phyloP scores from a whole-genome alignment of 306 rosid genomes.

The Vigna radiata region DNA sequence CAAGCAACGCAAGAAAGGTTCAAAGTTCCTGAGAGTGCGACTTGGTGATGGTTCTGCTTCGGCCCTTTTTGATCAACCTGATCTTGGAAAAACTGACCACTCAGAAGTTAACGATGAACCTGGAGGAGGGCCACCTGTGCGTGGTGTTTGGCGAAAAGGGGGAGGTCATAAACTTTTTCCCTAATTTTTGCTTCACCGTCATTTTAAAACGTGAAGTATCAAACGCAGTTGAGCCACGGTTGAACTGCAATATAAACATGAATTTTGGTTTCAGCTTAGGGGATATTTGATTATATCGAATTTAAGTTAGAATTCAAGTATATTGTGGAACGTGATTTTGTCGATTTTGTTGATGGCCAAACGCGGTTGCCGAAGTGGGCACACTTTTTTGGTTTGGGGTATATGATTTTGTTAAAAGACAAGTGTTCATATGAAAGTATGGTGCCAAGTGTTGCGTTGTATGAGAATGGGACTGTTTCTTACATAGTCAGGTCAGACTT shows the following conservation, averaged over 20 bases:
- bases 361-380: constrained; percentile 37
- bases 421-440: constrained; percentile 35
- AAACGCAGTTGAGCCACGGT: constrained; percentile 28
- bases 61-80: constrained; percentile 59
- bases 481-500: background rate
- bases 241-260: constrained; percentile 16
- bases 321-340: constrained; percentile 40
- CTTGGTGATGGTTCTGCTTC: constrained; percentile 81
- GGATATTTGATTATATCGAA: constrained; percentile 26
- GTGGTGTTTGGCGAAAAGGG: constrained; percentile 87
- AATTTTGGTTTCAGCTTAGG: constrained; percentile 34
- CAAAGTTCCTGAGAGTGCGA: constrained; percentile 78
- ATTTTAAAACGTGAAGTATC: constrained; percentile 34
- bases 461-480: constrained; percentile 12
- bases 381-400: constrained; percentile 39
- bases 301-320: constrained; percentile 43
- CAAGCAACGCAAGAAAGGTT: constrained; percentile 82
- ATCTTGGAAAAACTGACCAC: constrained; percentile 42
- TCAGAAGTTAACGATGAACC: constrained; percentile 48
- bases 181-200: constrained; percentile 17
- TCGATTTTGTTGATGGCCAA: constrained; percentile 7
- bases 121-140: constrained; percentile 74
- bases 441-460: constrained; percentile 4
- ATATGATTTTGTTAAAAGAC: constrained; percentile 38
- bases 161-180: constrained; percentile 69